phyloP scores from a whole-genome alignment of 306 rosid genomes.

The Prunus kanzakura region DNA sequence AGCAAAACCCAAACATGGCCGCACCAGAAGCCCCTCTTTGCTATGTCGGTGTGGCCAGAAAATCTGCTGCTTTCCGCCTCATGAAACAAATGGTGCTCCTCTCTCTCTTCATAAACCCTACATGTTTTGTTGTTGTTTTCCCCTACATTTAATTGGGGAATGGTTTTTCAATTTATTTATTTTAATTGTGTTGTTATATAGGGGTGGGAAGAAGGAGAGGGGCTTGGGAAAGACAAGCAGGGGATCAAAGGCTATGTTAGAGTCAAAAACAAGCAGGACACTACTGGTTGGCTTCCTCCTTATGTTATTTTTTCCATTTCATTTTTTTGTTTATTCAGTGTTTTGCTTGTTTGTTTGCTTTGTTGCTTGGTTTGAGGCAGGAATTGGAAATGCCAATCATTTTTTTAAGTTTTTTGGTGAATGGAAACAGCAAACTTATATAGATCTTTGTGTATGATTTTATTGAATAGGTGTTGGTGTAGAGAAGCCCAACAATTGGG shows the following conservation, averaged over 20 bases:
- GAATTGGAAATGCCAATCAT: background rate
- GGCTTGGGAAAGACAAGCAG: constrained; percentile 91
- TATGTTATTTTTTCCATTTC: background rate
- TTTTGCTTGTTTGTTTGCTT: background rate
- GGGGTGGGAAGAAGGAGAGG: constrained; percentile 99
- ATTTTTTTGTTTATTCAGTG: background rate
- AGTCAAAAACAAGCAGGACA: constrained; percentile 84
- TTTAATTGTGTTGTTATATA: background rate
- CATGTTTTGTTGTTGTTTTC: background rate
- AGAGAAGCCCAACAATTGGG: constrained; percentile 94
- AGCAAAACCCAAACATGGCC: constrained; percentile 56
- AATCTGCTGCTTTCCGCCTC: constrained; percentile 92
- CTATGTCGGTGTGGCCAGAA: constrained; percentile 86
- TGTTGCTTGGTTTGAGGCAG: background rate
- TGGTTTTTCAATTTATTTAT: background rate
- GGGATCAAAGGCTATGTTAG: constrained; percentile 88
- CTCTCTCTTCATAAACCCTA: background rate
- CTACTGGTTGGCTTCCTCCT: constrained; percentile 45
- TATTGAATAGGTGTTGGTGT: constrained; percentile 59
- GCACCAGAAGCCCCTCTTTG: constrained; percentile 85
- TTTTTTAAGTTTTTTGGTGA: background rate
- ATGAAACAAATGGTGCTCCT: constrained; percentile 90
- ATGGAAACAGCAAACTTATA: background rate
- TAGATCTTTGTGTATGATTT: constrained; percentile 1
- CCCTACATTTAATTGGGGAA: background rate